Conservation (phyloP, 83 land plant species). For the Diphasiastrum complanatum region DNA sequence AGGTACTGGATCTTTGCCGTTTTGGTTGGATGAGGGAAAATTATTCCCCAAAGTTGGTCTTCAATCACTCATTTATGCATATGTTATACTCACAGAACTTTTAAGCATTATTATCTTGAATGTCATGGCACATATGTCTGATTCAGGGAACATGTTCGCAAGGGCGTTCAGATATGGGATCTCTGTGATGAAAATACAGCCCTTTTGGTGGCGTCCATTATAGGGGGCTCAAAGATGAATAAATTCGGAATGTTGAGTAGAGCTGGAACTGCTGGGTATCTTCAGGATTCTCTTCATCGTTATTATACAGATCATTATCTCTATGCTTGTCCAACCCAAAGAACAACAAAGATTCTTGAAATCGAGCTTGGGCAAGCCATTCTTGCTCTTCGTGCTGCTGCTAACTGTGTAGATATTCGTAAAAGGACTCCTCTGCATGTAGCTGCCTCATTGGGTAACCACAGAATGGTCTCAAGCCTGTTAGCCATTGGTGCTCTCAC, state of each 20-base stretch:
- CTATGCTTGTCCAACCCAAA: not conserved
- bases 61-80: not conserved
- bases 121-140: not conserved
- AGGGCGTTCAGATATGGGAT: slow-evolving; percentile 33
- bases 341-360: slow-evolving; percentile 3
- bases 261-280: not conserved
- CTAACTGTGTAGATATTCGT: slow-evolving; percentile 35
- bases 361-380: slow-evolving; percentile 12
- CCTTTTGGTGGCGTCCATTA: slow-evolving; percentile 12
- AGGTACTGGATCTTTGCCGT: slow-evolving; percentile 18
- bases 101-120: not conserved
- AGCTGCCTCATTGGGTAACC: slow-evolving; percentile 25
- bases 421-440: slow-evolving; percentile 36
- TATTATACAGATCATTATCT: not conserved
- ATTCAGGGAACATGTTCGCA: slow-evolving; percentile 25
- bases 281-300: not conserved
- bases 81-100: not conserved
- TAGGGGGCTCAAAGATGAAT: slow-evolving; percentile 1
- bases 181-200: slow-evolving; percentile 32
- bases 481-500: slow-evolving; percentile 28
- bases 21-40: not conserved
- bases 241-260: not conserved
- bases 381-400: slow-evolving; percentile 32
- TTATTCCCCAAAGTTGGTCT: slow-evolving; percentile 4
- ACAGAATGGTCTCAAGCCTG: slow-evolving; percentile 16